A percentile compares a stretch with the other conserved stretches of the same genome.
These are phyloP conservation scores for Solanum piurae DNA, from an alignment of 257 asterid genomes.

Conservation along the genomic window DNA sequence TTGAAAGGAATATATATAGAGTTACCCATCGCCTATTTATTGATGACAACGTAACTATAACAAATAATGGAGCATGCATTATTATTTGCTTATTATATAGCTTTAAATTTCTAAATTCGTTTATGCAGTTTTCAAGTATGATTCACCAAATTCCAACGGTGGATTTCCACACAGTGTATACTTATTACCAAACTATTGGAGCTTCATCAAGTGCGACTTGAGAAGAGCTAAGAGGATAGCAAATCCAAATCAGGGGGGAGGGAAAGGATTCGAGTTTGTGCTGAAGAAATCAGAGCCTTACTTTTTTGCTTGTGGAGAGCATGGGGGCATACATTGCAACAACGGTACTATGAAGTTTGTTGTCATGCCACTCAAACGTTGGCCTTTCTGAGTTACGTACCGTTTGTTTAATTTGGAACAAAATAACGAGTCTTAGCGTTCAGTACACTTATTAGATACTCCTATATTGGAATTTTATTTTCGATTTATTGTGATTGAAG, in stretches of 20 bases:
- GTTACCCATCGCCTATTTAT: neutral
- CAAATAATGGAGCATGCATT: no score
- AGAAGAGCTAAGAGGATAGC: conserved; percentile 43
- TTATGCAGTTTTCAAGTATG: conserved; percentile 43
- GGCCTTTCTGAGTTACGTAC: neutral
- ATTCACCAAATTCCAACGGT: conserved; percentile 49
- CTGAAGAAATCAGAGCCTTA: conserved; percentile 51
- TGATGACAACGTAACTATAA: no score
- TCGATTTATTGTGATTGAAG: neutral
- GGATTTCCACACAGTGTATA: conserved; percentile 49
- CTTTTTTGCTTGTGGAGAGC: conserved; percentile 62
- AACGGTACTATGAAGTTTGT: conserved; percentile 69
- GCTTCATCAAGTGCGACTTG: conserved; percentile 51
- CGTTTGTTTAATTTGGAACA: neutral
- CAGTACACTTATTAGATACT: neutral
- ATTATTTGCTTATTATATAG: neutral
- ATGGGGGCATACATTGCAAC: conserved; percentile 50
- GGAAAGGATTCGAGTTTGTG: conserved; percentile 51
- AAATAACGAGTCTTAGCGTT: neutral
- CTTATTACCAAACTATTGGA: conserved; percentile 40
- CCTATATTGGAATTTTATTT: neutral
- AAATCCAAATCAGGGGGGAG: conserved; percentile 33
- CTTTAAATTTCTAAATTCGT: neutral
- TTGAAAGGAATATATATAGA: neutral
- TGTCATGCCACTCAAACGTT: conserved; percentile 45